Evolutionary conservation across 495 filamentous ascomycete genomes (phyloP), one percentile per base, ranked within the genome.

Genomic region (Xylaria scruposa): DNA sequence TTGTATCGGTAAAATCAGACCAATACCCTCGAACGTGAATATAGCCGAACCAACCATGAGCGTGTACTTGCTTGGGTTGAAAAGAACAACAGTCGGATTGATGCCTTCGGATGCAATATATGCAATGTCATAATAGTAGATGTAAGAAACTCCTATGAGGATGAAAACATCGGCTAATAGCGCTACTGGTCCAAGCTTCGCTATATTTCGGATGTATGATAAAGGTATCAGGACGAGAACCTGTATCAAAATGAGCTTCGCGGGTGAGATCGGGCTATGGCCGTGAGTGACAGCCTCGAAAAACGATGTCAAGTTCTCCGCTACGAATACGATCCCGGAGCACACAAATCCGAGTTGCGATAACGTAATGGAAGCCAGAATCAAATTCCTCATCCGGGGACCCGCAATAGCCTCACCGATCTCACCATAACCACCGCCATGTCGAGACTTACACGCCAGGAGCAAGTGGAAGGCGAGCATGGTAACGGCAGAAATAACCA

Each of bases 21-120:
- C 90, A 36, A 91, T 91, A 26, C 90, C 90, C 78, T 91, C 90
- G 67, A 90, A 91, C 1, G 89, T 90, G 78, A 91, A 91, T 78
- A 91, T 91, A 3, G 88, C 85, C 3, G 88, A 83, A 65, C 90
- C 90, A 64, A 91, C 82, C 53, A 88, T 91, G 19, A 91, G 81
- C 0, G 90, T 91, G 76, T 88, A 91, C 38, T 83, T 81, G 15
- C 79, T 76, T 0, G 89, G 88, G 79, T 91, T 91, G 82, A 91
- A 91, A 6, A 89, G 78, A 24, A 83, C 78, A 4, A 91, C 87
- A 1, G 81, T 83, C 40, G 81, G 72, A 70, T 85, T 85, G 33
- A 87, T 78, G 51, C 86, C 86, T 42, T 80, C 70, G 0, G 78
- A 58, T 0, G 84, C 78, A 33, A 91, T 77, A 17, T 81, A 78